Conservation (phyloP, 768 basidiomycete genomes). For the Rhodotorula graminis region DNA sequence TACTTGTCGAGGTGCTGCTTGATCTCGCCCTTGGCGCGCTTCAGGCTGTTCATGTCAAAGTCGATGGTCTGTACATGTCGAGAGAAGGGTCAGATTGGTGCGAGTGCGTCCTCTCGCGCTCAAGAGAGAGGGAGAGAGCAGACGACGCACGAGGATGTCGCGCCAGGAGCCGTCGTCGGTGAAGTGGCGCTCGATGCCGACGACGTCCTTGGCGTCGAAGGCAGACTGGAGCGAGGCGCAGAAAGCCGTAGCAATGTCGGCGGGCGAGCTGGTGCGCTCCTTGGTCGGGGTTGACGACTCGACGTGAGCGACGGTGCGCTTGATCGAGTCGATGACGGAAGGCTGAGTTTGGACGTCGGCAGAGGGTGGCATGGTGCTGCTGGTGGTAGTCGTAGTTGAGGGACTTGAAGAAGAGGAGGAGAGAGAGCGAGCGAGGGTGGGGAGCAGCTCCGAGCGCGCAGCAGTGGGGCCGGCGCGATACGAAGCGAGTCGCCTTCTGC, state of each 20-base stretch:
- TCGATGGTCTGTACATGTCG: slow-evolving; percentile 12
- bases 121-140: neutral
- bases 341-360: neutral
- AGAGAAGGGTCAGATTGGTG: neutral
- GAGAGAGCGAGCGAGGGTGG: neutral
- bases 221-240: slow-evolving; percentile 18
- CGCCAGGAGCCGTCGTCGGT: slow-evolving; percentile 40
- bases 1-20: slow-evolving; percentile 26
- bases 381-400: neutral
- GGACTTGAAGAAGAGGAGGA: neutral
- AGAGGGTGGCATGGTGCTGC: neutral
- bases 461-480: neutral
- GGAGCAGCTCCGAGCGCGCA: too few species aligned
- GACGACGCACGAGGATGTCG: slow-evolving; percentile 35
- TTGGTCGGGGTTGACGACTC: slow-evolving; percentile 1
- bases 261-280: neutral
- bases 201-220: slow-evolving; percentile 23
- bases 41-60: slow-evolving; percentile 27
- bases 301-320: slow-evolving; percentile 18
- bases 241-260: slow-evolving; percentile 18
- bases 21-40: slow-evolving; percentile 29
- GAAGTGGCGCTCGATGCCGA: slow-evolving; percentile 37
- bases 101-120: too few species aligned
- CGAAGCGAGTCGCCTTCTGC: neutral
- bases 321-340: slow-evolving; percentile 15